These are phyloP conservation scores for Cytauxzoon felis DNA, from an alignment of 169 alveolate genomes.

Conservation along the genomic window DNA sequence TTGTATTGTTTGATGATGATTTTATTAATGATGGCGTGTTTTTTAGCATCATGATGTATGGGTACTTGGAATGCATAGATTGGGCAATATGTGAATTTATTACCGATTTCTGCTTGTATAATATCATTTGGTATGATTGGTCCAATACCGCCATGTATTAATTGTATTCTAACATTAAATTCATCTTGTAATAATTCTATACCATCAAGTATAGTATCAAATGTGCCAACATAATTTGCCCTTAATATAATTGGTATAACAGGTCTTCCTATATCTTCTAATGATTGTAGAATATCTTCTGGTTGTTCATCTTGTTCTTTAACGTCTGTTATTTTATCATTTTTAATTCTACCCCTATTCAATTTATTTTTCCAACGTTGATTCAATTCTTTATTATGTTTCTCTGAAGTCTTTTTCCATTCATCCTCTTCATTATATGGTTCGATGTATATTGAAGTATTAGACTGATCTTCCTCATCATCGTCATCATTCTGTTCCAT, in stretches of 20 bases:
- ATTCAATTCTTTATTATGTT: constrained; percentile 65
- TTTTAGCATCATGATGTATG: constrained; percentile 73
- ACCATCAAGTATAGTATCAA: constrained; percentile 76
- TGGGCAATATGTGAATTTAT: constrained; percentile 72
- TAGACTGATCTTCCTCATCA: neutral
- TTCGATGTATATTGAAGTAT: constrained; percentile 16
- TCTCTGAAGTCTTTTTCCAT: constrained; percentile 63
- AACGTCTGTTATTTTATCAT: constrained; percentile 1
- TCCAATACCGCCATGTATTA: constrained; percentile 85
- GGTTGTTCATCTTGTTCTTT: neutral
- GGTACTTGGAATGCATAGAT: constrained; percentile 81
- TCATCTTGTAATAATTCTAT: constrained; percentile 66
- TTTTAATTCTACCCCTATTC: constrained; percentile 39
- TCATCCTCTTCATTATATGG: constrained; percentile 44
- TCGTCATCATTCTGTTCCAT: neutral
- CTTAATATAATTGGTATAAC: constrained; percentile 70
- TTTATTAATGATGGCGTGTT: constrained; percentile 76
- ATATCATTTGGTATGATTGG: constrained; percentile 79
- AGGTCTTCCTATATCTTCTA: constrained; percentile 61
- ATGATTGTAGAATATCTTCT: constrained; percentile 17
- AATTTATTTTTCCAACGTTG: constrained; percentile 66
- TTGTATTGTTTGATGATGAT: constrained; percentile 72
- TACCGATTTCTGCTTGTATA: constrained; percentile 84
- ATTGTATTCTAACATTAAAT: constrained; percentile 70
- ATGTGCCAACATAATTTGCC: constrained; percentile 74